phyloP scores from a whole-genome alignment of 352 stramenopile species.

The Globisporangium abappressorium region DNA sequence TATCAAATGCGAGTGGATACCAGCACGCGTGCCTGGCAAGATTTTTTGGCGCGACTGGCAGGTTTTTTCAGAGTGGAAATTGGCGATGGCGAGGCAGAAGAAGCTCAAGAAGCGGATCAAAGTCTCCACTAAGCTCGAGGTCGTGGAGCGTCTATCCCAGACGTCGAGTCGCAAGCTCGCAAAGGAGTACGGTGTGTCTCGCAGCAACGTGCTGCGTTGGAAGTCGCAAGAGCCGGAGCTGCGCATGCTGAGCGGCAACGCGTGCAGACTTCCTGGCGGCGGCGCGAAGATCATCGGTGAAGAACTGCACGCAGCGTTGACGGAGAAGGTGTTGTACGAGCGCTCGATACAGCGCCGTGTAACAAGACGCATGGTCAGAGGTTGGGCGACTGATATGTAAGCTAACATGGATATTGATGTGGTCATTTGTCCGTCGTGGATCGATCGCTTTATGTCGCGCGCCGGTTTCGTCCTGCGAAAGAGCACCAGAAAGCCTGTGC shows the following conservation, averaged over 20 bases:
- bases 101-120: constrained; percentile 1
- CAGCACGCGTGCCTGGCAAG: not conserved
- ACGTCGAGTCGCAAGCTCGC: not conserved
- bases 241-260: constrained; percentile 1
- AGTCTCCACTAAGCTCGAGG: not conserved
- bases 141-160: not conserved
- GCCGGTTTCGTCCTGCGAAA: constrained; percentile 2
- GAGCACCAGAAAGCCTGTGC: not conserved
- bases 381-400: not conserved
- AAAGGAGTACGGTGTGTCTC: not conserved
- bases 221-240: not conserved
- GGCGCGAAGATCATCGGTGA: not conserved
- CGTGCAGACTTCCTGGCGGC: not conserved
- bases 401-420: constrained; percentile 2
- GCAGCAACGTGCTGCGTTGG: constrained; percentile 2
- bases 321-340: not conserved
- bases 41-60: not conserved
- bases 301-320: not conserved
- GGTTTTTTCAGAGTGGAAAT: not conserved
- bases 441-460: not conserved
- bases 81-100: constrained; percentile 1
- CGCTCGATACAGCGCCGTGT: not conserved
- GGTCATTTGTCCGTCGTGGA: not conserved
- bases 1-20: not conserved
- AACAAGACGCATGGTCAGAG: not conserved